phyloP scores from a whole-genome alignment of 345 rosid species.

The Hirschfeldia incana region DNA sequence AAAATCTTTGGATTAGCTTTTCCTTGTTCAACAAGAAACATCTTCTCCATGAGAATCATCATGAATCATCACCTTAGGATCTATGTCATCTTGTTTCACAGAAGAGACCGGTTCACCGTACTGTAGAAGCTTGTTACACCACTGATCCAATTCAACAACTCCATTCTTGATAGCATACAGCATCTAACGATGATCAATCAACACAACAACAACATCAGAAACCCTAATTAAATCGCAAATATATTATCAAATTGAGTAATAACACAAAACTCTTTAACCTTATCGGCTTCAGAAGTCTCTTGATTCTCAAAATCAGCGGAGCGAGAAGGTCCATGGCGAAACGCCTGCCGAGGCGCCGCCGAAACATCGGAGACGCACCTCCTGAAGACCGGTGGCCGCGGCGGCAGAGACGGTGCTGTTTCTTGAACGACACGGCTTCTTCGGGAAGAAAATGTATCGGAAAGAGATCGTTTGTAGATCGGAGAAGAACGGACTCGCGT shows the following conservation, averaged over 20 bases:
- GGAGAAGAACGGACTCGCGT: conserved; percentile 32
- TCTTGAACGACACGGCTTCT: conserved; percentile 6
- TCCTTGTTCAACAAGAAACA: background rate
- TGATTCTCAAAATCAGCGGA: conserved; percentile 4
- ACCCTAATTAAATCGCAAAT: background rate
- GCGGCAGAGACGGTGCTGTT: conserved; percentile 33
- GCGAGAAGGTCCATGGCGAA: conserved; percentile 6
- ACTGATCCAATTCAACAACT: conserved; percentile 39
- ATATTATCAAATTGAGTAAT: no score
- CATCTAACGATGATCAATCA: conserved; percentile 19
- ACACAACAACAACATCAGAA: conserved; percentile 10
- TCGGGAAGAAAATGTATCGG: conserved; percentile 28
- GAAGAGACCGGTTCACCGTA: conserved; percentile 32
- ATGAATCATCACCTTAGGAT: conserved; percentile 19
- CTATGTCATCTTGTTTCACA: conserved; percentile 23
- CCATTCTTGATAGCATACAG: conserved; percentile 38
- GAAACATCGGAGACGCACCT: conserved; percentile 40
- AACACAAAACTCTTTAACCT: conserved; percentile 9
- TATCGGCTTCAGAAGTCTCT: conserved; percentile 31
- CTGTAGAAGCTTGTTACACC: conserved; percentile 41
- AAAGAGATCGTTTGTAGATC: conserved; percentile 37
- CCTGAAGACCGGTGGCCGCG: conserved; percentile 35
- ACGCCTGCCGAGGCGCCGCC: conserved; percentile 18
- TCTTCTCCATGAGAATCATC: background rate
- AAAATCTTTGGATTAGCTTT: background rate